Conservation (phyloP, 2,329 filamentous ascomycete genomes). For the Aspergillus sclerotialis region DNA sequence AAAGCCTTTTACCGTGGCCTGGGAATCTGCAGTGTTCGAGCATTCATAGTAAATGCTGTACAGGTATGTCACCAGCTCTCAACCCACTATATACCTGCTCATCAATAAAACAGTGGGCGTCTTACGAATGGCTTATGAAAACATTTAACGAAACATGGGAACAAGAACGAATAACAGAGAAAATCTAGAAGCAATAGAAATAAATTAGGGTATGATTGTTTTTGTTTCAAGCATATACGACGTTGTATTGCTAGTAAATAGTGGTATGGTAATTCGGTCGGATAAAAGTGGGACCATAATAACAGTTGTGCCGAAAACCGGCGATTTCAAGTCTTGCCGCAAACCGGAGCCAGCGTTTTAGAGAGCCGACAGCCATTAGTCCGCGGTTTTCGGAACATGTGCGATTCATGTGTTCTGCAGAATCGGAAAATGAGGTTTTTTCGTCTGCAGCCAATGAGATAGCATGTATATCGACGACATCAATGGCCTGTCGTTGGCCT, state of each 20-base stretch:
- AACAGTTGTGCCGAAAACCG: conserved; percentile 20
- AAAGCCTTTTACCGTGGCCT: conserved; percentile 66
- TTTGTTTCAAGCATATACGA: conserved; percentile 20
- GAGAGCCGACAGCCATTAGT: conserved; percentile 5
- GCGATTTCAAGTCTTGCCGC: conserved; percentile 19
- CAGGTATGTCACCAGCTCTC: conserved; percentile 38
- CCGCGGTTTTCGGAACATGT: conserved; percentile 24
- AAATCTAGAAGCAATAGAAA: too few relatives aligned
- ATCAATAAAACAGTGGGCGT: conserved; percentile 60
- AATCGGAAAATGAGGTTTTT: conserved; percentile 4
- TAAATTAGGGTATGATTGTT: conserved; percentile 17
- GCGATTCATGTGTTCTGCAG: conserved; percentile 12
- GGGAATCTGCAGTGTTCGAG: conserved; percentile 72
- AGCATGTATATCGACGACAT: neutral
- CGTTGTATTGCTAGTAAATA: conserved; percentile 22
- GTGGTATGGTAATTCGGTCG: conserved; percentile 10
- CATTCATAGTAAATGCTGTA: conserved; percentile 90
- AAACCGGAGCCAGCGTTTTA: conserved; percentile 19
- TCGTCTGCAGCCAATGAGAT: neutral
- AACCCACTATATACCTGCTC: conserved; percentile 1
- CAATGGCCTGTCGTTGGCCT: neutral
- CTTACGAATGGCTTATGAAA: conserved; percentile 82
- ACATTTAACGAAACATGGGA: conserved; percentile 20
- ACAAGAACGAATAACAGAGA: conserved; percentile 8
- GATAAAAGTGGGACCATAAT: conserved; percentile 11